phyloP scores from a whole-genome alignment of 179 eudicot genomes.

The Drosera spatulata region DNA sequence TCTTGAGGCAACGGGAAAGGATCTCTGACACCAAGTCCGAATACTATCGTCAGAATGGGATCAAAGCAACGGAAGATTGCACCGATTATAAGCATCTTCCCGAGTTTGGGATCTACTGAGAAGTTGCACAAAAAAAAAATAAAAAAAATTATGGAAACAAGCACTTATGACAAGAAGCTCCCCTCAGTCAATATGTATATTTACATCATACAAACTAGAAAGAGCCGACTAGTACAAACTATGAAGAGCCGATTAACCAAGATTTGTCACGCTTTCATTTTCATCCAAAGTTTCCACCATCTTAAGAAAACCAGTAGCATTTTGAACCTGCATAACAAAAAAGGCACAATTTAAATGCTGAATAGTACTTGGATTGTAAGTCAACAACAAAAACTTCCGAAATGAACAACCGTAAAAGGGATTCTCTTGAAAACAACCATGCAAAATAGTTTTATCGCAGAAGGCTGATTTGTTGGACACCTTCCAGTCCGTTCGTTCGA shows the following conservation, averaged over 20 bases:
- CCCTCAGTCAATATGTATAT: background rate
- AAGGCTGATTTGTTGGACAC: too few species aligned
- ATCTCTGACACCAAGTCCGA: slow-evolving; percentile 95
- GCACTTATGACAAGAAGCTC: too few species aligned
- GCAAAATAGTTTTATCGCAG: too few species aligned
- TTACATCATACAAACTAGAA: too few species aligned
- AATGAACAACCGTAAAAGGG: too few species aligned
- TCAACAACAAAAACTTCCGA: too few species aligned
- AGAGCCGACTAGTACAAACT: too few species aligned
- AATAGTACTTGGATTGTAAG: too few species aligned
- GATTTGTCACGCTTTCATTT: slow-evolving; percentile 74
- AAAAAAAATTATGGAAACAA: slow-evolving; percentile 15
- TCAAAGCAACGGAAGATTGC: slow-evolving; percentile 94
- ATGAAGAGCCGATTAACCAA: slow-evolving; percentile 48
- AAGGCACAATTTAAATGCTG: slow-evolving; percentile 3
- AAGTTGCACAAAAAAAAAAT: slow-evolving; percentile 69
- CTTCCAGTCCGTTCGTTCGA: too few species aligned
- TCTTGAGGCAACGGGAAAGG: slow-evolving; percentile 99
- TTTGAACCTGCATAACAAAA: slow-evolving; percentile 62
- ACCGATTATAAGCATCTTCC: slow-evolving; percentile 97
- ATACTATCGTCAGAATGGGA: slow-evolving; percentile 90
- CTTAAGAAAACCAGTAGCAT: slow-evolving; percentile 88
- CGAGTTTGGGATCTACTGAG: too few species aligned
- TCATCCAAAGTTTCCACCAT: slow-evolving; percentile 94
- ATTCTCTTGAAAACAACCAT: too few species aligned